Evolutionary conservation across 208 protist species (phyloP), one percentile per base, ranked within the genome.

Genomic region (Wallacemonas collosoma): DNA sequence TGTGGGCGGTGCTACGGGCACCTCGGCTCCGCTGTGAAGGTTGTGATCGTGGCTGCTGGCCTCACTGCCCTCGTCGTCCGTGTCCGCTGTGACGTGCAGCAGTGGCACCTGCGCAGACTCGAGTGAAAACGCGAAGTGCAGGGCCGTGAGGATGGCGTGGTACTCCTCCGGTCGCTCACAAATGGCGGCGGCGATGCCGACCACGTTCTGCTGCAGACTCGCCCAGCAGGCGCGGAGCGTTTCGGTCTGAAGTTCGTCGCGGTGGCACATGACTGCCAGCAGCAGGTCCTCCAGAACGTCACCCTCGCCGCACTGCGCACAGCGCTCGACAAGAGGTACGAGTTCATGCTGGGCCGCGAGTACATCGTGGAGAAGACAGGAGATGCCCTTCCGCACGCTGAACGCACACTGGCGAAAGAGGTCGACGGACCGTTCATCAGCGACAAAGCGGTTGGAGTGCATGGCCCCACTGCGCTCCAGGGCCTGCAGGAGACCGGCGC

Each of bases 141-240:
- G 65, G 5, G 71, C 80, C 50, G 87, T 76, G 14, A 93, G 47
- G 1, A 95, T 64, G 72, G 90, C 93, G 45, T 77, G 72, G 75
- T 90, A 92, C 68, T 91, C 85, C 35, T 80, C 66, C 26, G 80
- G 77, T 9, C 61, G 77, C 26, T 50, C 73, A 57, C 86, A 74
- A 15, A 95, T 47, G 39, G 70, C n/a, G 1, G 75, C 79, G n/a
- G 80, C 90, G 69, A 95, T 88, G 56, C 79, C 75, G 43, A 69
- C 71, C 9, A 77, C 72, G 56, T 88, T 77, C 55, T 81, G 70
- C 45, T 75, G 64, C 1, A 95, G 60, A 2, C 73, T 63, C 7
- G 72, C 75, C 88, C 87, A 95, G 71, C 80, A 93, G 26, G 78
- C 81, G 41, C 63, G 54, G 58, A 86, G 60, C n/a, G 73, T 76